Base-by-base conservation (phyloP, 169 alveolate genomes). In the Amoebophrya sp. region DNA sequence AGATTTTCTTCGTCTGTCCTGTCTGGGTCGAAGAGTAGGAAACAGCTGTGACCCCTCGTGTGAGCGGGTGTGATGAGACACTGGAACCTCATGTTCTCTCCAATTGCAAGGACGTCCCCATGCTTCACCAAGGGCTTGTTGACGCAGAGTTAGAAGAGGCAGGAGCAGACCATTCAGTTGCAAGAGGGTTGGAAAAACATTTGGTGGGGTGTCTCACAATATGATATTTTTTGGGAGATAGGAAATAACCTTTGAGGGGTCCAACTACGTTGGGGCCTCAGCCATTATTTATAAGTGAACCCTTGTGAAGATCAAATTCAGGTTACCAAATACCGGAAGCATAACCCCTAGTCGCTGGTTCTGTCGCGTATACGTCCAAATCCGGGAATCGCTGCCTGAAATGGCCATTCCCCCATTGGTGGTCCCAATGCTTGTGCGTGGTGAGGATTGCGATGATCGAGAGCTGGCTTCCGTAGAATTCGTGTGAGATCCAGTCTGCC, bases 351-450 rank as follows among this genome's bases (percentile, higher is more conserved):
- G n/a, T n/a, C n/a, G n/a, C n/a, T n/a, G n/a, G n/a, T 18, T 65
- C 83, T 36, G 83, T 65, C 83, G 83, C 83, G 83, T 65, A 65
- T 6, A 65, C n/a, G 83, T 65, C 83, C 36, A 65, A 36, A 18
- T 26, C 33, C 83, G 12, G 83, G 83, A 6, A 65, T 36, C 26
- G 83, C n/a, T 65, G 18, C 36, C 83, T 29, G 26, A 65, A 65
- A 26, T 65, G n/a, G 33, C 3, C 83, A 65, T 65, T 65, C 36
- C 83, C 83, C 33, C 83, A 29, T 29, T 36, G 18, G 83, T 65
- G 83, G 83, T 65, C 83, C 83, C 83, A 65, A 36, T 65, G 83
- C 83, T 65, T 65, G 83, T 65, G 83, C 36, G 83, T 65, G 33
- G 36, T 12, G 3, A 65, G 83, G 2, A 65, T 26, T 36, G 83